Conservation (phyloP, 192 early-diverging fungal genomes). For the Backusella macrospora region DNA sequence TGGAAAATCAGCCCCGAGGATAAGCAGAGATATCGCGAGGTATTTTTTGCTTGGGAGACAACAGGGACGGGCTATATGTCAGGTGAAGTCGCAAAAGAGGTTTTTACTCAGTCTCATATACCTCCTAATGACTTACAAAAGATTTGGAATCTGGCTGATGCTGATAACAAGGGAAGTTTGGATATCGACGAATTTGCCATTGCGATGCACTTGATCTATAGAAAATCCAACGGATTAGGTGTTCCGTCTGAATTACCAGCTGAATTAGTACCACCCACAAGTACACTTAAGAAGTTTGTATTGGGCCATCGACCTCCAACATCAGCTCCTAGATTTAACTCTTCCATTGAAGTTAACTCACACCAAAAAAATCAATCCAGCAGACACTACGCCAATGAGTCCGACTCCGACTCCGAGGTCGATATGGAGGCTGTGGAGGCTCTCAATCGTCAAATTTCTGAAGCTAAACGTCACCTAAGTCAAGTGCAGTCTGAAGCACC, state of each 20-base stretch:
- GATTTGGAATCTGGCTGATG: conserved; percentile 73
- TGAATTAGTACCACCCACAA: conserved; percentile 86
- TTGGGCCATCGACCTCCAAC: conserved; percentile 22
- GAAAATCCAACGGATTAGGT: conserved; percentile 80
- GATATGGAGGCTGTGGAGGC: conserved; percentile 14
- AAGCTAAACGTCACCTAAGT: conserved; percentile 16
- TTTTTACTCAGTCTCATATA: conserved; percentile 62
- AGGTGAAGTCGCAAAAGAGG: conserved; percentile 62
- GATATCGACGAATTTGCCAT: conserved; percentile 95
- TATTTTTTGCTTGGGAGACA: conserved; percentile 52
- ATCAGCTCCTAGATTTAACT: conserved; percentile 6
- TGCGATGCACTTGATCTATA: conserved; percentile 95
- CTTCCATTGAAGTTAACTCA: conserved; percentile 25
- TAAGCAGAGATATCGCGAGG: conserved; percentile 39
- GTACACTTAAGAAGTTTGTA: conserved; percentile 43
- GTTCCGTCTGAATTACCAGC: conserved; percentile 78
- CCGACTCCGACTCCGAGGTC: not conserved
- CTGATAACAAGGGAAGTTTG: conserved; percentile 82
- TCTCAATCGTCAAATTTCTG: conserved; percentile 20
- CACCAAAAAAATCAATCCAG: conserved; percentile 17
- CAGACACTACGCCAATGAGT: not conserved
- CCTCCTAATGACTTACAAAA: conserved; percentile 54
- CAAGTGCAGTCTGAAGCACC: not conserved
- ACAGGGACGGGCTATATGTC: conserved; percentile 48
- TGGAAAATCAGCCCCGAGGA: conserved; percentile 53